phyloP scores from a whole-genome alignment of 163 green algal genomes.

The Botryococcus braunii region DNA sequence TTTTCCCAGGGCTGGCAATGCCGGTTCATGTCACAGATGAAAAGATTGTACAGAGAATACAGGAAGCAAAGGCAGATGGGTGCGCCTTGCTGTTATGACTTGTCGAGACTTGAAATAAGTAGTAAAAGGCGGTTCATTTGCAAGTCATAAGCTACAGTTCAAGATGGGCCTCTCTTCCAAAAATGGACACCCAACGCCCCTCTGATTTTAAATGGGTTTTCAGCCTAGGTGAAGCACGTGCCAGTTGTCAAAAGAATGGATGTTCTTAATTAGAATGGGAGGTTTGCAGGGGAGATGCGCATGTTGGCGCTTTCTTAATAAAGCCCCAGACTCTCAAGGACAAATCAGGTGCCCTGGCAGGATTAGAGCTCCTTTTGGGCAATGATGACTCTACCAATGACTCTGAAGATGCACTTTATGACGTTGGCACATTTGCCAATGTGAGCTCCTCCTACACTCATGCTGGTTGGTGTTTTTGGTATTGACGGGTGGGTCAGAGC shows the following conservation, averaged over 20 bases:
- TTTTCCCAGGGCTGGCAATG: conserved; percentile 59
- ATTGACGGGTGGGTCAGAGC: no score
- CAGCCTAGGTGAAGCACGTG: background rate
- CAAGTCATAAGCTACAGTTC: background rate
- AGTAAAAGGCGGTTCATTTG: no score
- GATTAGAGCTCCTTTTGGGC: background rate
- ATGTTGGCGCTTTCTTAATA: conserved; percentile 85
- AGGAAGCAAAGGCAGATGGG: conserved; percentile 61
- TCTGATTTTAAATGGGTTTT: no score
- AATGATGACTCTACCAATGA: background rate
- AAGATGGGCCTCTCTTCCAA: background rate
- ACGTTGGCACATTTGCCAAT: conserved; percentile 84
- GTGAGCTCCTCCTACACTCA: conserved; percentile 29
- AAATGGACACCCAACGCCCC: no score
- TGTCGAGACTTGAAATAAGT: no score
- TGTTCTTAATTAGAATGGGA: background rate
- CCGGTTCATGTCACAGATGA: conserved; percentile 61
- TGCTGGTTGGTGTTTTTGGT: no score
- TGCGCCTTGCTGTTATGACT: conserved; percentile 26
- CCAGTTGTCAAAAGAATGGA: background rate
- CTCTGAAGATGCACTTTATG: conserved; percentile 36
- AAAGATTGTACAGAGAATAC: conserved; percentile 73
- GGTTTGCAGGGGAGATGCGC: conserved; percentile 61
- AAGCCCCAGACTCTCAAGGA: background rate
- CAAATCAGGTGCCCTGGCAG: conserved; percentile 11